Percentiles rank a stretch among this genome's conserved stretches.
Evolutionary conservation across 495 filamentous ascomycete species (phyloP).

Genomic region (Penicillium paradoxum): DNA sequence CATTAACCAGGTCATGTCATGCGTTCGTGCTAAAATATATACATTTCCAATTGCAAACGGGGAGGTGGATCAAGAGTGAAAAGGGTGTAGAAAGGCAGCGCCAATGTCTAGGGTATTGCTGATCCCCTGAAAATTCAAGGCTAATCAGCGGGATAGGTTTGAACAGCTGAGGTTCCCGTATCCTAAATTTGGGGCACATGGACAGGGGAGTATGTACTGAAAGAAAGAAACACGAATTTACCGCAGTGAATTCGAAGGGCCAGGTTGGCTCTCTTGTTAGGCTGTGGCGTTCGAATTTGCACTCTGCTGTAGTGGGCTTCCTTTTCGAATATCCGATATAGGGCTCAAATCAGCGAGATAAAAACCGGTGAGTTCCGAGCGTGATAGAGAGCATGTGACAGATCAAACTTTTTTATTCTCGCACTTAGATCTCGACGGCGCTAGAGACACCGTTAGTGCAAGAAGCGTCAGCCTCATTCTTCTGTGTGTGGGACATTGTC

Average conservation of each 20-base stretch:
- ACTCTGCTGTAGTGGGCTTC: background rate
- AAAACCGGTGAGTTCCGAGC: background rate
- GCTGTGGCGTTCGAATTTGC: background rate
- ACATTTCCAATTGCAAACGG: slow-evolving; percentile 7
- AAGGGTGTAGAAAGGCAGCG: background rate
- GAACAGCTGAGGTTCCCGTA: background rate
- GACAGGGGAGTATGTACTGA: slow-evolving; percentile 11
- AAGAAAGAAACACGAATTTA: background rate
- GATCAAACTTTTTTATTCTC: background rate
- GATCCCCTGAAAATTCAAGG: background rate
- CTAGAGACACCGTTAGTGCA: slow-evolving; percentile 30
- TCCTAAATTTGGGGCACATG: background rate
- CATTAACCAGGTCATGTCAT: slow-evolving; percentile 11
- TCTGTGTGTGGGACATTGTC: slow-evolving; percentile 46
- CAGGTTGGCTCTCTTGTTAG: background rate
- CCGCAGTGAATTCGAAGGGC: background rate
- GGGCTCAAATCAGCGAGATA: background rate
- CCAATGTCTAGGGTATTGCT: background rate
- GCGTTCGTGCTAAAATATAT: slow-evolving; percentile 23
- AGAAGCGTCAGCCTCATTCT: slow-evolving; percentile 17
- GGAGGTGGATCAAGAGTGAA: background rate
- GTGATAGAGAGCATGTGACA: background rate
- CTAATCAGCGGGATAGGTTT: background rate
- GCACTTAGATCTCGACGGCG: slow-evolving; percentile 38
- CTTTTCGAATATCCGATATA: background rate